Evolutionary conservation across 495 filamentous ascomycete genomes (phyloP).

Genomic region (Sabuloglossum arenarium): DNA sequence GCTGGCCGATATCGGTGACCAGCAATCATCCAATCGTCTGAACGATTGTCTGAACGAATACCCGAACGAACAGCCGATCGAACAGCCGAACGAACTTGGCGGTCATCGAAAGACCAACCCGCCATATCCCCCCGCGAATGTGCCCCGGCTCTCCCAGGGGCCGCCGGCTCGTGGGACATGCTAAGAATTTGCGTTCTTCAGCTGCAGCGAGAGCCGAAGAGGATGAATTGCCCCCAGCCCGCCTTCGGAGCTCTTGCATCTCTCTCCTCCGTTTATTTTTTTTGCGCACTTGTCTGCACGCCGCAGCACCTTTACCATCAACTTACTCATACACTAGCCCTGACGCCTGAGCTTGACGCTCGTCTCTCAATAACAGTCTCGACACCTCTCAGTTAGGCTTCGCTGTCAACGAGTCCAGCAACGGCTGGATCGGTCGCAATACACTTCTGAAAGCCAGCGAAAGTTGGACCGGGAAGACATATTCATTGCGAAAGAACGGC

Average conservation of each 20-base stretch:
- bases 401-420: neutral
- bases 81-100: too few relatives aligned
- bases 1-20: too few relatives aligned
- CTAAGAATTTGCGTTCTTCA: too few relatives aligned
- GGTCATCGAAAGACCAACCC: too few relatives aligned
- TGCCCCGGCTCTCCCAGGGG: too few relatives aligned
- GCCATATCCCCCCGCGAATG: too few relatives aligned
- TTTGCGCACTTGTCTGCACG: neutral
- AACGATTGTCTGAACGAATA: too few relatives aligned
- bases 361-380: neutral
- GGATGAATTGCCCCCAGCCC: neutral
- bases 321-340: neutral
- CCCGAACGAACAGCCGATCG: too few relatives aligned
- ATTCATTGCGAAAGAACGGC: neutral
- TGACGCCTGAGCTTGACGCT: neutral
- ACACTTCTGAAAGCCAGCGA: neutral
- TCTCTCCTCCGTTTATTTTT: neutral
- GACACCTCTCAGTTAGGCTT: neutral
- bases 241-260: neutral
- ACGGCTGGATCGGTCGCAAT: neutral
- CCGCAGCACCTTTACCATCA: neutral
- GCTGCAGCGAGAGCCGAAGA: too few relatives aligned
- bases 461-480: neutral
- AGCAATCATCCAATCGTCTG: too few relatives aligned
- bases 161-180: too few relatives aligned